Evolutionary conservation across 1,284 basidiomycete species (phyloP).

Genomic region (Ceratobasidium sp.): DNA sequence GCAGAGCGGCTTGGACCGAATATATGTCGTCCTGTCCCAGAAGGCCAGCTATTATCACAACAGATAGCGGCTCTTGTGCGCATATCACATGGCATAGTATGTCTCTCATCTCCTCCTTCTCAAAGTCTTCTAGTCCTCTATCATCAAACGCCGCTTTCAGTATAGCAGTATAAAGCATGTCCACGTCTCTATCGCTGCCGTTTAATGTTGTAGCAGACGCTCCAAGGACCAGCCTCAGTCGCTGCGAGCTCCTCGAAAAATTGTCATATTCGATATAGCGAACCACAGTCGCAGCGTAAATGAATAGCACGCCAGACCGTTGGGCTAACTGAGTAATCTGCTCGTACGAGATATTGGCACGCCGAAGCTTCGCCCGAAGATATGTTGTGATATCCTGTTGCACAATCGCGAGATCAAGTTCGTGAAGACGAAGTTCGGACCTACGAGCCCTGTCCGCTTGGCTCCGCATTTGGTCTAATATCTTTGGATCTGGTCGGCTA

Average conservation of each 20-base stretch:
- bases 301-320: slow-evolving; percentile 11
- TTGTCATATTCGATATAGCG: slow-evolving; percentile 1
- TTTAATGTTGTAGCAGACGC: not conserved
- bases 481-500: slow-evolving; percentile 44
- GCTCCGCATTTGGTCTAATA: not conserved
- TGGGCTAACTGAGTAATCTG: not conserved
- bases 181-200: not conserved
- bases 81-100: not conserved
- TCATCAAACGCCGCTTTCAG: not conserved
- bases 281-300: not conserved
- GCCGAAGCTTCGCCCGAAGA: slow-evolving; percentile 4
- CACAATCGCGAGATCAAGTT: slow-evolving; percentile 43
- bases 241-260: not conserved
- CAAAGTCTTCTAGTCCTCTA: not conserved
- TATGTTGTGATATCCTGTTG: slow-evolving; percentile 40
- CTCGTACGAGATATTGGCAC: not conserved
- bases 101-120: not conserved
- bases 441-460: not conserved
- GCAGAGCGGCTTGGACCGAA: not conserved
- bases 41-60: not conserved
- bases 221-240: not conserved
- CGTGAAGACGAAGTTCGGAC: slow-evolving; percentile 21
- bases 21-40: not conserved
- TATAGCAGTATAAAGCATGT: not conserved
- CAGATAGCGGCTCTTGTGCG: not conserved